Evolutionary conservation across 192 early-diverging fungal genomes (phyloP), one percentile per base, ranked within the genome.

Genomic region (Linderina pennispora): DNA sequence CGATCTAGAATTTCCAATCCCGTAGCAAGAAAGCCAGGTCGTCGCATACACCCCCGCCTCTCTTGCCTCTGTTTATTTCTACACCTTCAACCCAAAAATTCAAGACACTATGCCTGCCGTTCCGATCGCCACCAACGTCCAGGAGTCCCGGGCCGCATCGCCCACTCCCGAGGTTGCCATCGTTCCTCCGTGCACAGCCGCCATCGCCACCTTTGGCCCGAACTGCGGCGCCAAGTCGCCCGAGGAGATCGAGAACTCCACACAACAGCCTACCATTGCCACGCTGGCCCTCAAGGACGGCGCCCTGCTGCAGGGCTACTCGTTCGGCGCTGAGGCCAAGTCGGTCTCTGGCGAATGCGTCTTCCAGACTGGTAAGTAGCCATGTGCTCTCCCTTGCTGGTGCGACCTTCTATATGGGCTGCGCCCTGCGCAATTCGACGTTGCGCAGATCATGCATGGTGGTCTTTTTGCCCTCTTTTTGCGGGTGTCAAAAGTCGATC

Each of bases 321-420:
- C 91, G n/a, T 99, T 99, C 75, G 96, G 96, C 43, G 81, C 91
- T 9, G 91, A 95, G 71, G 73, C 55, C 24, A 75, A 76, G 40
- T 85, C 83, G 26, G 81, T 96, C 39, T 77, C 94, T 41, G 96
- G 96, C 40, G 96, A 99, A 75, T 92, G 91, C 52, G 96, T 99
- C 45, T 99, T 99, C 74, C 94, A 97, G 67, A 99, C 96, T 37
- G 96, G 95, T 92, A 71, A 48, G 67, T 69, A 13, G 8, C 16
- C 2, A 10, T 23, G 14, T 65, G 43, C 53, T 20, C 32, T 10
- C 25, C 28, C 19, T 17, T 54, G 23, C 41, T 15, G 14, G 21
- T 55, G 9, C 15, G 14, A 19, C 22, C 36, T 23, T 20, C n/a
- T 49, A n/a, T n/a, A n/a, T n/a, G n/a, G n/a, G n/a, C n/a, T n/a